Base-by-base conservation (phyloP, 441 rosid genomes). In the Mallotus japonicus region DNA sequence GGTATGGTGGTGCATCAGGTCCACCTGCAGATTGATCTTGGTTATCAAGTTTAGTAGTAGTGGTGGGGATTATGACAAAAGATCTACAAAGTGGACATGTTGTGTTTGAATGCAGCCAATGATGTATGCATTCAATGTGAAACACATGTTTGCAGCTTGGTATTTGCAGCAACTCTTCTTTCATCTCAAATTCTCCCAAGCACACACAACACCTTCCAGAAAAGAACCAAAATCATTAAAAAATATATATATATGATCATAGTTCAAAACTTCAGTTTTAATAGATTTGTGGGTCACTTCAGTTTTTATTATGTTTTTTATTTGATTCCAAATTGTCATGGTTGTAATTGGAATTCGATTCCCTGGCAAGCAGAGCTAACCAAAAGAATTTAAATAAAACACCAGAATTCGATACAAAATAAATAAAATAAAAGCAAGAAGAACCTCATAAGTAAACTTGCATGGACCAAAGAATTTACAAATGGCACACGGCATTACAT, bases 61-160 rank as follows among this genome's bases (percentile, higher is more conserved):
- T 69, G 77, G 79, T 32, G 51, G 93, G 80, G 75, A 73, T 28
- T 40, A 76, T 50, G 71, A 92, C 83, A 67, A 80, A 84, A 75
- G 88, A 82, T 81, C 99, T 87, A 60, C 99, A 92, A n/a, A 95
- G 96, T 37, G 99, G 99, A 69, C 99, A 95, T 19, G 99, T 95
- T 72, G 91, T 81, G 86, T 90, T 90, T 53, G 91, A 78, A 67
- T 86, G 88, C 37, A 95, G 92, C 99, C 99, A 92, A 73, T 85
- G 88, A 55, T 79, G 87, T 76, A 95, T 83, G 85, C 99, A 95
- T 17, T 95, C 90, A 3, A 79, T 76, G 74, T 95, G 99, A 74
- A 95, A 92, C 51, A 95, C 90, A 80, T 95, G 99, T 77, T 85
- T 88, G 79, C 99, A 92, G 34, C 79, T 82, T 67, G 97, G 97